Evolutionary conservation across 2,329 filamentous ascomycete species (phyloP).

Genomic region (Colletotrichum sp.): DNA sequence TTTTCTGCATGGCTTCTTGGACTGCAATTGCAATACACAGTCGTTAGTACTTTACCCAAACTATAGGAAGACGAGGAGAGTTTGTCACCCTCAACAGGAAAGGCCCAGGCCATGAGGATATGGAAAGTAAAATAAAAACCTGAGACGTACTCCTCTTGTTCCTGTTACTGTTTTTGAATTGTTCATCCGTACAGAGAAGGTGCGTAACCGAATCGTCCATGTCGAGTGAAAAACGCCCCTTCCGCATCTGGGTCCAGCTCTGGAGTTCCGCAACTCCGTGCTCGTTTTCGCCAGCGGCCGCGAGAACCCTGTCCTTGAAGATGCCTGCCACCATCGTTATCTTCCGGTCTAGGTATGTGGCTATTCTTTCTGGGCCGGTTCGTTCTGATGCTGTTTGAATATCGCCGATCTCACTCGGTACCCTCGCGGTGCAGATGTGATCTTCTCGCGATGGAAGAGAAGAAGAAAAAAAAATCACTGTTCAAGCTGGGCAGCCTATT

Average conservation of each 20-base stretch:
- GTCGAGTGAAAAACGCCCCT: conserved; percentile 59
- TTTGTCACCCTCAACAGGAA: neutral
- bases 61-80: too few relatives aligned
- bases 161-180: conserved; percentile 51
- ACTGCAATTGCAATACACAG: conserved; percentile 29
- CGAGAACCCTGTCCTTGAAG: conserved; percentile 60
- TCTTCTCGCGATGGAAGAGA: neutral
- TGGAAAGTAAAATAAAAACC: too few relatives aligned
- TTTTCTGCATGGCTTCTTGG: conserved; percentile 36
- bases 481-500: neutral
- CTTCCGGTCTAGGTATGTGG: neutral
- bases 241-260: conserved; percentile 68
- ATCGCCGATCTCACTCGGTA: neutral
- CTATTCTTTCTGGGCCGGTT: neutral
- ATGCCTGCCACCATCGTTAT: conserved; percentile 32
- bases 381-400: neutral
- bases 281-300: conserved; percentile 58
- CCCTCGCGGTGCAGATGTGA: neutral
- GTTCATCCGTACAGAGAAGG: conserved; percentile 68
- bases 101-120: neutral
- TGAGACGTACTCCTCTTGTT: conserved; percentile 6
- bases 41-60: neutral
- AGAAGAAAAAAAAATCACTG: neutral
- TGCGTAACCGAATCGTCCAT: conserved; percentile 70
- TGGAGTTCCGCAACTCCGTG: conserved; percentile 61